Evolutionary conservation across 2,329 filamentous ascomycete genomes (phyloP).

Genomic region (Pseudodiploospora longispora): DNA sequence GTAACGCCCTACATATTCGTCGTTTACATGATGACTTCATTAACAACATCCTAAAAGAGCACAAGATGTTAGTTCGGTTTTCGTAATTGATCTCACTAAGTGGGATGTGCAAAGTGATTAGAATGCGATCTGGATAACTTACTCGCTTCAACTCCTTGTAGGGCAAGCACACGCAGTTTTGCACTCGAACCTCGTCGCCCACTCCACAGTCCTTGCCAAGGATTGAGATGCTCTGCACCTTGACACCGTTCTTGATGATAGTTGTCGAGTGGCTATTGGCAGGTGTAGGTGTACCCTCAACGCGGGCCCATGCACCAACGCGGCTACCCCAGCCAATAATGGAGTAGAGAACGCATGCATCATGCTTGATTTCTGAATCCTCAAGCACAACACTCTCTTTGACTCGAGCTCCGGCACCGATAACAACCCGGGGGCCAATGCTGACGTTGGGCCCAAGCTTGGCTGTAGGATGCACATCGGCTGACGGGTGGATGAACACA

Average conservation of each 20-base stretch:
- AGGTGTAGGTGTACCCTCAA: constrained; percentile 88
- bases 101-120: not conserved
- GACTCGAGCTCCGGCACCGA: constrained; percentile 82
- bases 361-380: constrained; percentile 92
- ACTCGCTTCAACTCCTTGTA: constrained; percentile 98
- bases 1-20: not conserved
- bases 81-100: not conserved
- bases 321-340: constrained; percentile 97
- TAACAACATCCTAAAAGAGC: constrained; percentile 64
- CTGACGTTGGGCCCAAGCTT: constrained; percentile 97
- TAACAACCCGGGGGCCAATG: constrained; percentile 76
- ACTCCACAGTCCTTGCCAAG: constrained; percentile 93
- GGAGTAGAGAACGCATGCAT: constrained; percentile 88
- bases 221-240: constrained; percentile 97
- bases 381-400: constrained; percentile 96
- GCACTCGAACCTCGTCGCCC: constrained; percentile 87
- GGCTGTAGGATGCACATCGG: constrained; percentile 83
- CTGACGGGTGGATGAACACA: constrained; percentile 91
- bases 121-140: constrained; percentile 28
- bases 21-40: constrained; percentile 86
- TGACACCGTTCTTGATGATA: constrained; percentile 95
- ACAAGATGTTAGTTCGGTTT: constrained; percentile 17
- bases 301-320: constrained; percentile 94
- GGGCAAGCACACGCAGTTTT: constrained; percentile 95
- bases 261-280: constrained; percentile 84